Percentiles rank a stretch among this genome's conserved stretches.
Conservation (phyloP, 2,329 filamentous ascomycete species). For the Aspergillus fijiensis region DNA sequence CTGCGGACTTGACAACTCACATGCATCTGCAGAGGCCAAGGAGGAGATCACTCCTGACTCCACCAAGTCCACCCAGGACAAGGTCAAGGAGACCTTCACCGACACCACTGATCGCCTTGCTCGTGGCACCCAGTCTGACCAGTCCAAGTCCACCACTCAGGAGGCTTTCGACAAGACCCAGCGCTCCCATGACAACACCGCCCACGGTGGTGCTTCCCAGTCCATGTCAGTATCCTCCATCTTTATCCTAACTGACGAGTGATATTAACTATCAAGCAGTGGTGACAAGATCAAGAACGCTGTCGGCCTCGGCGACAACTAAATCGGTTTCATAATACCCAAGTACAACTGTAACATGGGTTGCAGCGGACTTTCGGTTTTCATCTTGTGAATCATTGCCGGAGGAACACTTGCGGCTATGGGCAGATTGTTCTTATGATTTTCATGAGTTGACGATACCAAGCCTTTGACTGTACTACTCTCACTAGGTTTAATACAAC, state of each 20-base stretch:
- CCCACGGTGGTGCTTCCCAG: conserved; percentile 38
- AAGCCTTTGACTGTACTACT: conserved; percentile 15
- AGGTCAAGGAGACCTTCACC: conserved; percentile 58
- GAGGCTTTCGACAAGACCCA: conserved; percentile 51
- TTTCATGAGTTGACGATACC: conserved; percentile 28
- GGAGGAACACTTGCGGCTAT: neutral
- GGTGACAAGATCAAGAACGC: conserved; percentile 47
- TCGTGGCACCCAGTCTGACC: conserved; percentile 54
- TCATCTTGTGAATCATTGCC: neutral
- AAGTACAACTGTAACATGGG: neutral
- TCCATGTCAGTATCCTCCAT: conserved; percentile 39
- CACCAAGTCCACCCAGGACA: conserved; percentile 61
- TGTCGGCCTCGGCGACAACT: conserved; percentile 40
- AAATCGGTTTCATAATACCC: conserved; percentile 5
- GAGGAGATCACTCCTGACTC: conserved; percentile 60
- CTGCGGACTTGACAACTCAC: conserved; percentile 24
- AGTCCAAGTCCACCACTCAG: conserved; percentile 56
- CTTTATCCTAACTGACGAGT: neutral
- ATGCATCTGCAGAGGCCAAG: conserved; percentile 46
- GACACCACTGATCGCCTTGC: conserved; percentile 56
- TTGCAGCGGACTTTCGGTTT: neutral
- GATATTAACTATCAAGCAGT: conserved; percentile 23
- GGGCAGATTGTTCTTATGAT: conserved; percentile 15
- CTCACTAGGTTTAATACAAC: conserved; percentile 9
- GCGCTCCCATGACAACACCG: conserved; percentile 45